These are phyloP conservation scores for Tuber aestivum DNA, from an alignment of 495 filamentous ascomycete genomes.

Conservation along the genomic window DNA sequence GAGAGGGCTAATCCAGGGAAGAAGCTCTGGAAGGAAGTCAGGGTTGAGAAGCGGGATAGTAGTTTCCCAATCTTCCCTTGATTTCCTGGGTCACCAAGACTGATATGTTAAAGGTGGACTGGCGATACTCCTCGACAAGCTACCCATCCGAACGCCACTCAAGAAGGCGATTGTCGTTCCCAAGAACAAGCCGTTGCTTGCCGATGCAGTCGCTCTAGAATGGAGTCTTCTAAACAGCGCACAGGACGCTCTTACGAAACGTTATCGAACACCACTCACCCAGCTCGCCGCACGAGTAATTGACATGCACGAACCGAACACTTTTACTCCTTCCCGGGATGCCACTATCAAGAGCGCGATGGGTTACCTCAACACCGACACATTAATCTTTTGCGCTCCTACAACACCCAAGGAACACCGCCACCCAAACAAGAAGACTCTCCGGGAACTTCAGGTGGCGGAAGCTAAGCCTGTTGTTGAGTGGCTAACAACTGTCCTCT, in stretches of 20 bases:
- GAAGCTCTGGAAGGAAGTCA: constrained; percentile 79
- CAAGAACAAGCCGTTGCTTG: constrained; percentile 67
- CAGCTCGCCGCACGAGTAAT: constrained; percentile 71
- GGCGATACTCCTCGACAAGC: constrained; percentile 70
- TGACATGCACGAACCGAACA: constrained; percentile 56
- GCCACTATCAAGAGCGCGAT: constrained; percentile 62
- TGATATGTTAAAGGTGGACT: constrained; percentile 51
- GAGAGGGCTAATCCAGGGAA: constrained; percentile 54
- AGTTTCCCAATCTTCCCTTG: constrained; percentile 19
- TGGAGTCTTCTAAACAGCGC: constrained; percentile 80
- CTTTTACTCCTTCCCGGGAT: constrained; percentile 46
- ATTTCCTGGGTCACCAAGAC: neutral
- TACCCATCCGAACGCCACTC: constrained; percentile 67
- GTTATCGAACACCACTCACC: constrained; percentile 85
- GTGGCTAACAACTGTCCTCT: constrained; percentile 66
- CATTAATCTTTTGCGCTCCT: constrained; percentile 85
- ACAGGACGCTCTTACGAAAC: constrained; percentile 65
- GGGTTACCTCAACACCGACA: constrained; percentile 87
- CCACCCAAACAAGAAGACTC: constrained; percentile 47
- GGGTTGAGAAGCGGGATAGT: constrained; percentile 56
- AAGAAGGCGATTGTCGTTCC: constrained; percentile 70
- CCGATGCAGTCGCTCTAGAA: constrained; percentile 79
- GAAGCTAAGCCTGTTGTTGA: constrained; percentile 61
- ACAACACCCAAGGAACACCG: constrained; percentile 49
- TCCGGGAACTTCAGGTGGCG: constrained; percentile 67